Percentiles rank a stretch among this genome's conserved stretches.
These are phyloP conservation scores for Penicillium robsamsonii DNA, from an alignment of 495 filamentous ascomycete species.

Conservation along the genomic window DNA sequence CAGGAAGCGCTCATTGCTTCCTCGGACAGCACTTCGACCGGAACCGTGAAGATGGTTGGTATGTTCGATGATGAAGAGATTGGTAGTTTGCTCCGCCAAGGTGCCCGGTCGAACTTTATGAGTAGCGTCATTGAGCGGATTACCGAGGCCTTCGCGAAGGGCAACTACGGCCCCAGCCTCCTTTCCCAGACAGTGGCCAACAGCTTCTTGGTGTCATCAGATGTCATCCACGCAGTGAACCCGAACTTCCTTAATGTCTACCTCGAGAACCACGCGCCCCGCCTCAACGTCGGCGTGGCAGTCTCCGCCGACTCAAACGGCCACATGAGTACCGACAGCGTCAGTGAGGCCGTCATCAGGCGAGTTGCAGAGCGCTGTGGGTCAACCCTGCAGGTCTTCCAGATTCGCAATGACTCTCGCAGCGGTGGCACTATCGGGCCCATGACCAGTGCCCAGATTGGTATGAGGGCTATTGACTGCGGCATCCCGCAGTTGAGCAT, in stretches of 20 bases:
- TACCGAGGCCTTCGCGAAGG: slow-evolving; percentile 62
- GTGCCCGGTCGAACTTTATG: slow-evolving; percentile 84
- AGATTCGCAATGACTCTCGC: slow-evolving; percentile 87
- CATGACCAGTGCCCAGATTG: slow-evolving; percentile 77
- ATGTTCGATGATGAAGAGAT: slow-evolving; percentile 98
- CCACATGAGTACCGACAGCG: slow-evolving; percentile 87
- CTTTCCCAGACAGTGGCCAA: slow-evolving; percentile 84
- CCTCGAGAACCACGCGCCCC: slow-evolving; percentile 78
- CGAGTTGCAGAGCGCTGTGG: slow-evolving; percentile 69
- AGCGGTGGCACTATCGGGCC: slow-evolving; percentile 94
- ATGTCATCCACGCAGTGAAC: slow-evolving; percentile 93
- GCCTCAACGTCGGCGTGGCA: slow-evolving; percentile 86
- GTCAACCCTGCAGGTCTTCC: slow-evolving; percentile 79
- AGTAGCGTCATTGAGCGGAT: slow-evolving; percentile 75
- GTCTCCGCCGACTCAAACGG: slow-evolving; percentile 85
- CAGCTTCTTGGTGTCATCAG: slow-evolving; percentile 88
- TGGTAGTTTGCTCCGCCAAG: slow-evolving; percentile 84
- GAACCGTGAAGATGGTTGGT: slow-evolving; percentile 77
- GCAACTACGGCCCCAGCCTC: slow-evolving; percentile 59
- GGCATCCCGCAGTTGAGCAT: slow-evolving; percentile 92
- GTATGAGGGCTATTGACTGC: slow-evolving; percentile 82
- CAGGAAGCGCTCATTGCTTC: slow-evolving; percentile 79
- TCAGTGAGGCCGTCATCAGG: slow-evolving; percentile 72
- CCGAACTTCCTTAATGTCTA: slow-evolving; percentile 85
- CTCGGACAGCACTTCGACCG: slow-evolving; percentile 46